Conservation (phyloP, 495 filamentous ascomycete species). For the Aspergillus ostianus region DNA sequence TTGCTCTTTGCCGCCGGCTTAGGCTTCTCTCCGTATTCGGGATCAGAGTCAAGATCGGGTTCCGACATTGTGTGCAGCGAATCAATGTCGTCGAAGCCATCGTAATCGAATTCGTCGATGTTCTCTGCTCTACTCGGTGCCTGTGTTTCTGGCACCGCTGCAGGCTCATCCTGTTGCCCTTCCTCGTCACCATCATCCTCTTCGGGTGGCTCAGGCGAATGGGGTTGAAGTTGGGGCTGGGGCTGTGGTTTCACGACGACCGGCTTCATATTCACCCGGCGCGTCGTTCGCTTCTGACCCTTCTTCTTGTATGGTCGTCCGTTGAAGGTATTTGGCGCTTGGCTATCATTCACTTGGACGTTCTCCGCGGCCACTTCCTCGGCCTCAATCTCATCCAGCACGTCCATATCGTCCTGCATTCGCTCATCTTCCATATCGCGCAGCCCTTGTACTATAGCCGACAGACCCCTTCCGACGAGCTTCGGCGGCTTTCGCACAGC, state of each 20-base stretch:
- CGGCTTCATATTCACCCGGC: conserved; percentile 70
- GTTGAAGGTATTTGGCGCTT: conserved; percentile 46
- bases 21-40: conserved; percentile 30
- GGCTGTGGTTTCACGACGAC: conserved; percentile 39
- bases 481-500: conserved; percentile 58
- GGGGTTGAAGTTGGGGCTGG: conserved; percentile 10
- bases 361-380: conserved; percentile 39
- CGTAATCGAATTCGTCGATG: conserved; percentile 15
- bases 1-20: conserved; percentile 28
- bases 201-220: conserved; percentile 18
- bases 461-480: conserved; percentile 70
- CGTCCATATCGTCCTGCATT: conserved; percentile 75
- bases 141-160: conserved; percentile 37
- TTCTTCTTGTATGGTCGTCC: conserved; percentile 81
- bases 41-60: conserved; percentile 33
- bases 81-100: conserved; percentile 27
- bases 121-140: conserved; percentile 11
- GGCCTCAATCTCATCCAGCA: conserved; percentile 75
- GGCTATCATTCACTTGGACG: conserved; percentile 62
- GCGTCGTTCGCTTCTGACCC: conserved; percentile 85
- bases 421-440: conserved; percentile 76
- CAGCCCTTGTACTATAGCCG: conserved; percentile 73
- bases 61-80: conserved; percentile 37
- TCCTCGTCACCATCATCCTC: conserved; percentile 25
- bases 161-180: conserved; percentile 30